A percentile compares a stretch with the other conserved stretches of the same genome.
These are phyloP conservation scores for Kwoniella dendrophila DNA, from an alignment of 768 basidiomycete genomes.

Conservation along the genomic window DNA sequence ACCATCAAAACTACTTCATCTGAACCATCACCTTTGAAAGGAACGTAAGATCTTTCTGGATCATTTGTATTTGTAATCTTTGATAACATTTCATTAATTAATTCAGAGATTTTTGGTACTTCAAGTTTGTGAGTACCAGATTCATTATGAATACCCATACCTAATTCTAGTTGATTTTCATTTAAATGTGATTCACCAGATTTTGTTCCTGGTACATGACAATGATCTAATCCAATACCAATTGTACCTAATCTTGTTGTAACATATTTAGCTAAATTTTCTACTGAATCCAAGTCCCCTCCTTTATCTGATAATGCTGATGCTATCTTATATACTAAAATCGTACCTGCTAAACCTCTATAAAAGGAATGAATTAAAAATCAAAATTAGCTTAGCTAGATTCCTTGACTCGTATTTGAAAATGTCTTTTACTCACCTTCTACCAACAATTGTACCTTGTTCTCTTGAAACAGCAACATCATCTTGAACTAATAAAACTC, in stretches of 20 bases:
- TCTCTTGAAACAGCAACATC: conserved; percentile 57
- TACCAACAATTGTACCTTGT: conserved; percentile 58
- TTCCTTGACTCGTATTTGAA: not conserved
- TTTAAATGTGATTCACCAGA: conserved; percentile 52
- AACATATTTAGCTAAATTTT: conserved; percentile 50
- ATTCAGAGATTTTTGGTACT: conserved; percentile 42
- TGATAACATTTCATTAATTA: conserved; percentile 55
- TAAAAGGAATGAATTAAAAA: not conserved
- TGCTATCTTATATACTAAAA: conserved; percentile 58
- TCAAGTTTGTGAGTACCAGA: conserved; percentile 55
- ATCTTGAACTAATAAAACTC: conserved; percentile 56
- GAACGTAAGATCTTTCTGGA: conserved; percentile 56
- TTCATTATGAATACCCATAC: conserved; percentile 59
- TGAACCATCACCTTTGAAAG: conserved; percentile 60
- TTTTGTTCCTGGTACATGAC: conserved; percentile 57
- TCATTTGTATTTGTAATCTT: conserved; percentile 56
- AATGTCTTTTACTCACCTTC: conserved; percentile 45
- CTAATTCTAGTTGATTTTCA: conserved; percentile 56
- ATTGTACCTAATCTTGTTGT: conserved; percentile 54
- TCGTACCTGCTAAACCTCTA: conserved; percentile 57
- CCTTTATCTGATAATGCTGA: conserved; percentile 56
- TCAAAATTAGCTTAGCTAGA: not conserved
- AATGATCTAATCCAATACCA: conserved; percentile 58
- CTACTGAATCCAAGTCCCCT: conserved; percentile 53
- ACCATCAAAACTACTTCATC: conserved; percentile 65